Conservation (phyloP, 2,329 filamentous ascomycete species). For the Ophiostoma sp. region DNA sequence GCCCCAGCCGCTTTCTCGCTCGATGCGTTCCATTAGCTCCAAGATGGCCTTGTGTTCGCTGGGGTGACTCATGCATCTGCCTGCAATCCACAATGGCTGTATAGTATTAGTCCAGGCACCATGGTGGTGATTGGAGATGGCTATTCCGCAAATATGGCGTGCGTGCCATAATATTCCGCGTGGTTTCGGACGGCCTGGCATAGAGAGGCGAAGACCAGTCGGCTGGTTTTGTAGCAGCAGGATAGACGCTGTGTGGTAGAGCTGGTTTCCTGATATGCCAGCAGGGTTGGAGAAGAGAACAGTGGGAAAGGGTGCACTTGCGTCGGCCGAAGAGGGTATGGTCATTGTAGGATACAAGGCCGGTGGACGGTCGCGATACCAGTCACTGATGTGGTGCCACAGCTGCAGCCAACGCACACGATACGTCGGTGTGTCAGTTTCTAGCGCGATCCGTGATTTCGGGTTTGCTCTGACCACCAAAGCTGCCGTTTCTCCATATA, state of each 20-base stretch:
- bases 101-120: conserved; percentile 54
- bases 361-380: conserved; percentile 42
- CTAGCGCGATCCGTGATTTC: too few relatives aligned
- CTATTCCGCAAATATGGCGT: conserved; percentile 51
- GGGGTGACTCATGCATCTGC: conserved; percentile 47
- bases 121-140: conserved; percentile 49
- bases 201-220: neutral
- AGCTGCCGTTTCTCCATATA: conserved; percentile 41
- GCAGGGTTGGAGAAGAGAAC: conserved; percentile 50
- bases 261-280: conserved; percentile 52
- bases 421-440: conserved; percentile 32
- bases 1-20: conserved; percentile 49
- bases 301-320: conserved; percentile 42
- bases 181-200: conserved; percentile 36
- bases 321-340: conserved; percentile 28
- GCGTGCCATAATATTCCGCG: conserved; percentile 47
- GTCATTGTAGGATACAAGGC: conserved; percentile 44
- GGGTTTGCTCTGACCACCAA: conserved; percentile 28
- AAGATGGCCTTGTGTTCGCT: conserved; percentile 38
- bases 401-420: conserved; percentile 42
- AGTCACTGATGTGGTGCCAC: conserved; percentile 47
- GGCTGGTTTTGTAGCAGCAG: conserved; percentile 37
- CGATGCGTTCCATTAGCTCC: conserved; percentile 45
- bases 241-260: conserved; percentile 52
- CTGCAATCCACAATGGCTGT: conserved; percentile 53